These are phyloP conservation scores for Metschnikowia anglica DNA, from an alignment of 805 yeast species.

Conservation along the genomic window DNA sequence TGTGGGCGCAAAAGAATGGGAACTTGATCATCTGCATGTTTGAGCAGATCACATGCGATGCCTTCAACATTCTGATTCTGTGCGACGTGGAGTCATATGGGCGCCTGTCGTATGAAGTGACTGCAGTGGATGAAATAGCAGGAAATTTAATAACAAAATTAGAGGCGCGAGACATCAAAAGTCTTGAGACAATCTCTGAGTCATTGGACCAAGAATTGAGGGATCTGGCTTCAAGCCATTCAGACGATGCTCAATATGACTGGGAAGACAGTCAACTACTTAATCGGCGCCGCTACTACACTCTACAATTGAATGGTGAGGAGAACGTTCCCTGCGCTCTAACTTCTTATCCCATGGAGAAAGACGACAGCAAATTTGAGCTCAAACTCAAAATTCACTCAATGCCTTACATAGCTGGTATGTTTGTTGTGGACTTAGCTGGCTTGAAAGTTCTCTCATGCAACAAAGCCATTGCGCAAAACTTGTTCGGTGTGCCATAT, in stretches of 20 bases:
- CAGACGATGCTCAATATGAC: slow-evolving; percentile 21
- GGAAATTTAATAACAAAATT: slow-evolving; percentile 31
- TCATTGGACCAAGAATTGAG: slow-evolving; percentile 28
- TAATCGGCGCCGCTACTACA: slow-evolving; percentile 63
- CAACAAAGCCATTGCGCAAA: slow-evolving; percentile 74
- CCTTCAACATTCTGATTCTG: slow-evolving; percentile 25
- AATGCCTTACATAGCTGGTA: slow-evolving; percentile 84
- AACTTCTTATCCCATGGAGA: slow-evolving; percentile 56
- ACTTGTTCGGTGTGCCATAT: slow-evolving; percentile 69
- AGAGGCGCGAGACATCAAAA: slow-evolving; percentile 17
- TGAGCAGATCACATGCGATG: slow-evolving; percentile 69
- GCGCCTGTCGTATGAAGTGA: slow-evolving; percentile 22
- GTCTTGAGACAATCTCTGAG: slow-evolving; percentile 27
- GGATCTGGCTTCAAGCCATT: slow-evolving; percentile 3
- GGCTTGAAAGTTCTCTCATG: slow-evolving; percentile 60
- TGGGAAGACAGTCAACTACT: slow-evolving; percentile 34
- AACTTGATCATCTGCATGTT: slow-evolving; percentile 76
- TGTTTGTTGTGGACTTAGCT: slow-evolving; percentile 62
- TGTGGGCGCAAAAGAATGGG: slow-evolving; percentile 84
- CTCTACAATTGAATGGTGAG: slow-evolving; percentile 46
- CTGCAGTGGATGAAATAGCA: slow-evolving; percentile 33
- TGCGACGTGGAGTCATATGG: slow-evolving; percentile 10
- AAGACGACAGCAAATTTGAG: slow-evolving; percentile 39
- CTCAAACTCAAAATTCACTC: slow-evolving; percentile 68
- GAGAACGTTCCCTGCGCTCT: slow-evolving; percentile 71